These are phyloP conservation scores for Aspergillus asperescens DNA, from an alignment of 495 filamentous ascomycete genomes.

Conservation along the genomic window DNA sequence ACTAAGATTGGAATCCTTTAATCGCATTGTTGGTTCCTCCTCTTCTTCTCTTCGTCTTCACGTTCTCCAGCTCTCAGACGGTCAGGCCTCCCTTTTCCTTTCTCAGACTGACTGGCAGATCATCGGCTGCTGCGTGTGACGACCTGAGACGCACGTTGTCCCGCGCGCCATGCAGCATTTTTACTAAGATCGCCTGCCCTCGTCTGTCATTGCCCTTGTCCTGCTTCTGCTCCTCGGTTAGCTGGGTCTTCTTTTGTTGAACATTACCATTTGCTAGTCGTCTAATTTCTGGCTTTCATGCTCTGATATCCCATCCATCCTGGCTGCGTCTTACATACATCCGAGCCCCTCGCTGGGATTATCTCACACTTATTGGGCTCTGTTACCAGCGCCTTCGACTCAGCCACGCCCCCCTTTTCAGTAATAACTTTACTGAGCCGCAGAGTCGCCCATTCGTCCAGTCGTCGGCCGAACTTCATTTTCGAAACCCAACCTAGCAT, in stretches of 20 bases:
- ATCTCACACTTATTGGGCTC: background rate
- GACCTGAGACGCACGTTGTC: constrained; percentile 3
- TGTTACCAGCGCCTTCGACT: background rate
- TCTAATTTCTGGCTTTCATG: background rate
- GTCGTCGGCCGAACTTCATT: background rate
- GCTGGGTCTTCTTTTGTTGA: background rate
- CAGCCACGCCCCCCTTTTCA: no score
- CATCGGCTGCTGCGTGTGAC: constrained; percentile 6
- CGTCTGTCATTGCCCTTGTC: background rate
- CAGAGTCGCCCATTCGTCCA: background rate
- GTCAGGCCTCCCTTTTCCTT: background rate
- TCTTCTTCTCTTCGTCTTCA: background rate
- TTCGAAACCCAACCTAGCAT: background rate
- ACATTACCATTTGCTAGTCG: background rate
- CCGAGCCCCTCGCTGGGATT: background rate
- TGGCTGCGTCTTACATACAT: background rate
- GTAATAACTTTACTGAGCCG: no score
- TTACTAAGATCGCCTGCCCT: background rate
- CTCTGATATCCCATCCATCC: background rate
- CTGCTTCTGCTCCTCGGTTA: constrained; percentile 5
- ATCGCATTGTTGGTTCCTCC: background rate
- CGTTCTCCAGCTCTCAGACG: background rate
- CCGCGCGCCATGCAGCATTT: constrained; percentile 7
- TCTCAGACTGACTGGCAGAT: background rate
- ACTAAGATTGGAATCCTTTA: constrained; percentile 12